Conservation (phyloP, 2,329 filamentous ascomycete species). For the Coleophoma cylindrospora region DNA sequence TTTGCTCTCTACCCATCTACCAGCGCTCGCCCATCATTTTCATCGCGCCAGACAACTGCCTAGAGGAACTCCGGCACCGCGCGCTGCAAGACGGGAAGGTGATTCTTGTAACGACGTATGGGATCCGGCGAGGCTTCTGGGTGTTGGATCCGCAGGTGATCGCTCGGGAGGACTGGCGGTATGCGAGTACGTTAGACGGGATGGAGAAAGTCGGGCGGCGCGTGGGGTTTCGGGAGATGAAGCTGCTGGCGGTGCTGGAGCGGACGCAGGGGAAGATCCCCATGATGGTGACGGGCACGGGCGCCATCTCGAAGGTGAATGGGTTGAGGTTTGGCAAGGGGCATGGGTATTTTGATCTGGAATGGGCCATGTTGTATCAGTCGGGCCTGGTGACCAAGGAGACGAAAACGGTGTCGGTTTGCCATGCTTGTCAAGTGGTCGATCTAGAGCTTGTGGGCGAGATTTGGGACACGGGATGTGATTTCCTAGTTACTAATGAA, state of each 20-base stretch:
- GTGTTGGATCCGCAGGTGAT: constrained; percentile 32
- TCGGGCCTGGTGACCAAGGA: constrained; percentile 22
- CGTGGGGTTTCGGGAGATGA: constrained; percentile 25
- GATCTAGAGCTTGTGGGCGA: constrained; percentile 29
- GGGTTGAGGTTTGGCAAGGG: constrained; percentile 36
- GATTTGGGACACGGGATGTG: constrained; percentile 34
- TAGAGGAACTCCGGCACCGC: constrained; percentile 32
- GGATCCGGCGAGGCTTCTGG: constrained; percentile 35
- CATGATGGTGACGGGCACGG: constrained; percentile 31
- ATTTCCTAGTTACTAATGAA: constrained; percentile 33
- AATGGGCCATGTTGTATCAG: constrained; percentile 34
- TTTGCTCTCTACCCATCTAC: constrained; percentile 29
- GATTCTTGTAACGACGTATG: constrained; percentile 35
- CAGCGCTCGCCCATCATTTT: constrained; percentile 27
- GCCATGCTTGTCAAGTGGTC: constrained; percentile 37
- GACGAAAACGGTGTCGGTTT: constrained; percentile 28
- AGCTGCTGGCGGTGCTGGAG: constrained; percentile 24
- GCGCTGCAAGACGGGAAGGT: constrained; percentile 34
- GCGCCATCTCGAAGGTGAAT: constrained; percentile 29
- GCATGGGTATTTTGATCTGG: constrained; percentile 35
- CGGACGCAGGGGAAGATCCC: no score
- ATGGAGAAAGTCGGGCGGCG: constrained; percentile 35
- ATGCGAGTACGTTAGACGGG: constrained; percentile 34
- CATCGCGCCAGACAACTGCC: constrained; percentile 37
- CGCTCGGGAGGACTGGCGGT: constrained; percentile 18